Base-by-base conservation (phyloP, 129 eudicot genomes). In the Sambucus nigra region DNA sequence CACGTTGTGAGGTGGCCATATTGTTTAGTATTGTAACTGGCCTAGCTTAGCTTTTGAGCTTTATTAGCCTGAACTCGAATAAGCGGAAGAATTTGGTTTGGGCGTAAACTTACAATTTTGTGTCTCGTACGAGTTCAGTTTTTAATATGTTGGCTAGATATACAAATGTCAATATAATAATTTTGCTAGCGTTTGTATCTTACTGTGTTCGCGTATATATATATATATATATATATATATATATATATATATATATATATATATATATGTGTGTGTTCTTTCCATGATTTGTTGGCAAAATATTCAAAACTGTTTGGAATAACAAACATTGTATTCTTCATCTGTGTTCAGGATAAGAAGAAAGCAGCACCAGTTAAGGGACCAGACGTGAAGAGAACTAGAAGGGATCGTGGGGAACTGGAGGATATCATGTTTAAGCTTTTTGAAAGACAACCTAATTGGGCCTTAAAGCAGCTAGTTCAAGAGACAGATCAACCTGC, bases 361-460 rank as follows among this genome's bases (percentile, higher is more conserved):
- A 79, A 77, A 62, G 50, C 81, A 47, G 70, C 69, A 59, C 94
- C 96, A 21, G 81, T 87, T 3, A 87, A 87, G 76, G 83, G 70
- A 35, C 56, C 80, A 2, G 96, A 83, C 14, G 77, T 87, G 31
- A 87, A 87, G 66, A 76, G 96, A 74, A 87, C 96, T 49, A 87
- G 96, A 63, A 79, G 94, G 73, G 96, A 87, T 47, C 96, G 94
- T 61, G 94, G 96, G 54, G 96, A 87, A 66, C 52, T 87, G 59
- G 94, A 87, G 59, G 94, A 87, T 61, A 87, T 83, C 61, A 87
- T 87, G 96, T 87, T 87, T 48, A 87, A 87, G 76, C 96, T 87
- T 47, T 82, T 87, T 24, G 96, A 87, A 69, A 82, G 82, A 55
- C 88, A 87, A 25, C 94, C 96, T 62, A 87, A 87, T 59, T 87